Evolutionary conservation across 805 yeast genomes (phyloP), one percentile per base, ranked within the genome.

Genomic region (Yarrowia yakushimensis): DNA sequence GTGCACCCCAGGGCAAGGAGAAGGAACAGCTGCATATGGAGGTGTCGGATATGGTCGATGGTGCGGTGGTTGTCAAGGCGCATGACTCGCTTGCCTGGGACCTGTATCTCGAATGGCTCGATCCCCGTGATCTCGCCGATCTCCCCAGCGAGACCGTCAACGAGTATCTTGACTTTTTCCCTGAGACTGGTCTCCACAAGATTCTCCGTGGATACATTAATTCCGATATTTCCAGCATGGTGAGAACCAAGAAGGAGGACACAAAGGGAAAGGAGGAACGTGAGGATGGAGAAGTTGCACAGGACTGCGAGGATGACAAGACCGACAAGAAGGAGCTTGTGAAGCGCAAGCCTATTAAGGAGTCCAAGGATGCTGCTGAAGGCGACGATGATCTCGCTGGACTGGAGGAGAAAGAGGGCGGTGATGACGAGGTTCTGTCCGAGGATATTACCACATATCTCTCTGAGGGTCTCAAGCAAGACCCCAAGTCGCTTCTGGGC

Each of bases 81-180:
- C 79, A 80, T 1, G 84, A 84, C 6, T 77, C 82, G 36, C 75
- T 81, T 30, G 89, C 91, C 0, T 92, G 97, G 96, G 78, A 80
- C 37, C 69, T 85, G 11, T 83, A 83, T 68, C 81, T 90, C 63
- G 94, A 91, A 66, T 87, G 93, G 87, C 67, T 76, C 25, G 96
- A 91, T 71, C 80, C 79, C 8, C 70, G 70, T 6, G 73, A 78
- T 4, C 71, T 90, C 5, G 73, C 76, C 10, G 79, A 80, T 1
- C 70, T 87, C 52, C 85, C 85, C 57, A 69, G 77, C 17, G 73
- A 72, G 10, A 70, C 78, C 4, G 66, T 89, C 1, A 67, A 78
- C n/a, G 78, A 74, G 34, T 89, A 82, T 69, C 75, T 88, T 43
- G 74, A 75, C 42, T 71, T 76, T 41, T 90, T 88, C 73, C 84